phyloP scores from a whole-genome alignment of 768 basidiomycete species.

The Chalciporus sphaerocephalus region DNA sequence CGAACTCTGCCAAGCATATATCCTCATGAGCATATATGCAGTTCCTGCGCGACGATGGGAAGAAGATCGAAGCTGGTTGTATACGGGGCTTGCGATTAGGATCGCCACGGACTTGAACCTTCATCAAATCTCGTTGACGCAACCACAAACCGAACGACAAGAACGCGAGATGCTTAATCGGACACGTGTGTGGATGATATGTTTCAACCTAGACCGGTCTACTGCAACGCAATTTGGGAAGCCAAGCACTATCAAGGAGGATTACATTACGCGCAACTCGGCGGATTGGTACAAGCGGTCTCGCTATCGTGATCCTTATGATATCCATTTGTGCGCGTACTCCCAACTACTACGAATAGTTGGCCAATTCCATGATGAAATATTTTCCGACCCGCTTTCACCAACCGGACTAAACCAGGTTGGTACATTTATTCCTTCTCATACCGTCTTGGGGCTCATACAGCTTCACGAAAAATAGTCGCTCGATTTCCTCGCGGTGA shows the following conservation, averaged over 20 bases:
- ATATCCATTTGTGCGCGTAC: conserved; percentile 73
- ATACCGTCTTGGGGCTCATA: background rate
- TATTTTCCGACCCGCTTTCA: conserved; percentile 66
- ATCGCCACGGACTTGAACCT: conserved; percentile 89
- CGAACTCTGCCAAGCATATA: conserved; percentile 87
- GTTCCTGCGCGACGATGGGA: conserved; percentile 83
- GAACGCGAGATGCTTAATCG: conserved; percentile 83
- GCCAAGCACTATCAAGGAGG: conserved; percentile 83
- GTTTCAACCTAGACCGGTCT: conserved; percentile 84
- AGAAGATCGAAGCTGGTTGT: conserved; percentile 86
- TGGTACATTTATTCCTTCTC: background rate
- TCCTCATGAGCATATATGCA: conserved; percentile 78
- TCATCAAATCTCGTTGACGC: conserved; percentile 58
- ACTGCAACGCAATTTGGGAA: conserved; percentile 88
- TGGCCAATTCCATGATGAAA: conserved; percentile 69
- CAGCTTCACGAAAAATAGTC: conserved; percentile 35
- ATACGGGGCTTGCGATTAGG: conserved; percentile 82
- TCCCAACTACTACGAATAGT: conserved; percentile 66
- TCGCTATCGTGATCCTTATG: conserved; percentile 57
- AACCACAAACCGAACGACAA: conserved; percentile 67
- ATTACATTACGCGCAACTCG: conserved; percentile 69
- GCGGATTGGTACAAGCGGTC: conserved; percentile 74
- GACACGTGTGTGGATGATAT: conserved; percentile 86
- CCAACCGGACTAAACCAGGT: conserved; percentile 72
- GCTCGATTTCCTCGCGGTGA: conserved; percentile 65